Evolutionary conservation across 345 rosid genomes (phyloP).

Genomic region (Hibiscus syriacus): DNA sequence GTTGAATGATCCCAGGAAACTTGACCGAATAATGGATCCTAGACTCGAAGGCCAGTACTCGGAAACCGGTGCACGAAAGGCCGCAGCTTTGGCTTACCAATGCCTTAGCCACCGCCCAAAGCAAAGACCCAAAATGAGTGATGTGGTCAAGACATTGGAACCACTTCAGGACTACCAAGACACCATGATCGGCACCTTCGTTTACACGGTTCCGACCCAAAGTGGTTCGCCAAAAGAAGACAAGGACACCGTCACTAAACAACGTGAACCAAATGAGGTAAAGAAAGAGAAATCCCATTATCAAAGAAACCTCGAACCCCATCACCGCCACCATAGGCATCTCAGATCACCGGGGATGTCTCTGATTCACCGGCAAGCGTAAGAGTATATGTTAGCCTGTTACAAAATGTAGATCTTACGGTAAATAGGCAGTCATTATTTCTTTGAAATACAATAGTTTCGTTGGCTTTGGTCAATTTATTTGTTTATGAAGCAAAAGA

Average conservation of each 20-base stretch:
- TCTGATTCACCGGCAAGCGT: conserved; percentile 9
- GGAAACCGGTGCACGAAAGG: conserved; percentile 65
- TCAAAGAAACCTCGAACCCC: neutral
- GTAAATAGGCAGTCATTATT: conserved; percentile 4
- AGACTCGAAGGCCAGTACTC: conserved; percentile 90
- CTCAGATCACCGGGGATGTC: conserved; percentile 25
- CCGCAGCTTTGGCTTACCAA: conserved; percentile 69
- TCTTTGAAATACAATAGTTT: too few species aligned
- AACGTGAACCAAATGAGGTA: conserved; percentile 16
- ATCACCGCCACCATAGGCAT: conserved; percentile 13
- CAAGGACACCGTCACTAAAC: conserved; percentile 15
- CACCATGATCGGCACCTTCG: conserved; percentile 51
- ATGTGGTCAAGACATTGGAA: conserved; percentile 49
- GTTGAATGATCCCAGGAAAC: conserved; percentile 56
- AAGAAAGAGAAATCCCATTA: conserved; percentile 34
- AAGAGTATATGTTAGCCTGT: neutral
- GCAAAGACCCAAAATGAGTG: conserved; percentile 61
- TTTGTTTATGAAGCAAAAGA: too few species aligned
- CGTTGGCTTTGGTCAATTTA: too few species aligned
- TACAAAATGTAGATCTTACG: neutral
- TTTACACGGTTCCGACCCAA: conserved; percentile 51
- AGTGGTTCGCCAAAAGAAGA: conserved; percentile 14
- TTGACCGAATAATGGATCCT: conserved; percentile 70
- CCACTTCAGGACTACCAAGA: conserved; percentile 56
- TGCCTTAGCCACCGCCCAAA: conserved; percentile 78